These are phyloP conservation scores for Diaporthe destruens DNA, from an alignment of 2,329 filamentous ascomycete species.

Conservation along the genomic window DNA sequence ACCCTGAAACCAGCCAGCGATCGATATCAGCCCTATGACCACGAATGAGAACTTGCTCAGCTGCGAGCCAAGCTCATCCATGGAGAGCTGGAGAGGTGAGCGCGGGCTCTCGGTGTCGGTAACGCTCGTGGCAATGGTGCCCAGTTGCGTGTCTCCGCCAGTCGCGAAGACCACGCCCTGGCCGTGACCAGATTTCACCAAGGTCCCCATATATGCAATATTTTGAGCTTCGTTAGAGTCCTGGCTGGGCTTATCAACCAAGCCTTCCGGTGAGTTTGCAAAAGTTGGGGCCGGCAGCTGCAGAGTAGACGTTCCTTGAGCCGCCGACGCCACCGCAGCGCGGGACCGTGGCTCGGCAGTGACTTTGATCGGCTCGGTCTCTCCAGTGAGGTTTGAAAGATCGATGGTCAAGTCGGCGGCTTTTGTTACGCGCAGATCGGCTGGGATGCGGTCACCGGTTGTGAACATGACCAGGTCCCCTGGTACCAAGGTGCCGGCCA, in stretches of 20 bases:
- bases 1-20: conserved; percentile 91
- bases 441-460: conserved; percentile 95
- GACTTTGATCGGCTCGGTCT: conserved; percentile 93
- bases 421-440: conserved; percentile 93
- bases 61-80: conserved; percentile 97
- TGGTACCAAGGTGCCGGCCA: conserved; percentile 87
- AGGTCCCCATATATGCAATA: conserved; percentile 97
- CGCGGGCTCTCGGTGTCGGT: conserved; percentile 95
- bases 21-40: conserved; percentile 91
- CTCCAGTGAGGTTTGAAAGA: conserved; percentile 95
- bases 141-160: conserved; percentile 93
- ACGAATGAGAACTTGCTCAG: conserved; percentile 96
- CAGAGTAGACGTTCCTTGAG: conserved; percentile 45
- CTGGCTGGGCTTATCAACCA: conserved; percentile 60
- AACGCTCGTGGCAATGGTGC: conserved; percentile 93
- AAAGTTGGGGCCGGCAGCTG: conserved; percentile 53
- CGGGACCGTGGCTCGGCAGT: conserved; percentile 69
- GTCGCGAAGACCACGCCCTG: conserved; percentile 98
- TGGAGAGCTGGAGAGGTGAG: conserved; percentile 92
- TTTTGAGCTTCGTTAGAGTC: conserved; percentile 83
- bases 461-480: conserved; percentile 95
- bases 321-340: conserved; percentile 46
- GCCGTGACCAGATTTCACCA: conserved; percentile 94
- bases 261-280: conserved; percentile 54
- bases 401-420: conserved; percentile 93